Evolutionary conservation across 371 early-diverging fungal genomes (phyloP).

Genomic region (Mortierella sp.): DNA sequence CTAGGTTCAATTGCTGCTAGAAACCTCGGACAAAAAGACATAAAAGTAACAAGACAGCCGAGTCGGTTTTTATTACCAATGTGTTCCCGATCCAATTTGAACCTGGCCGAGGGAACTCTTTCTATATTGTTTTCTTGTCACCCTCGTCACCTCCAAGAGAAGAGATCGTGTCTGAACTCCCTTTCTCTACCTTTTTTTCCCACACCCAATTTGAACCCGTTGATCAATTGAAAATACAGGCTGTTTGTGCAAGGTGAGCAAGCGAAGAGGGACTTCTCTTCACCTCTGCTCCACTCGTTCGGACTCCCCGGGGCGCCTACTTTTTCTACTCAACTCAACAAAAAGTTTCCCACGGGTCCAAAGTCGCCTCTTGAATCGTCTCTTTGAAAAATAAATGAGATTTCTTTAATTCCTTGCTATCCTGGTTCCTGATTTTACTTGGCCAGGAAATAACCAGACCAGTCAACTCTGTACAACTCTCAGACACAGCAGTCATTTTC

Average conservation of each 20-base stretch:
- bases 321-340: not conserved
- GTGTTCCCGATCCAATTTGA: not conserved
- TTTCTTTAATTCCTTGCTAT: not conserved
- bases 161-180: not conserved
- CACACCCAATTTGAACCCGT: conserved; percentile 5
- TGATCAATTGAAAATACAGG: not conserved
- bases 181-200: not conserved
- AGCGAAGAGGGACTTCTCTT: not conserved
- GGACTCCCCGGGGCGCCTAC: not conserved
- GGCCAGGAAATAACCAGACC: not conserved
- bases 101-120: not conserved
- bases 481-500: not conserved
- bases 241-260: not conserved
- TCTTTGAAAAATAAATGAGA: not conserved
- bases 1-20: not conserved
- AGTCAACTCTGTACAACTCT: not conserved
- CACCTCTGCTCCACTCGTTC: not conserved
- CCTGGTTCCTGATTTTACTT: not conserved
- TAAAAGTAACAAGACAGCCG: not conserved
- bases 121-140: not conserved
- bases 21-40: not conserved
- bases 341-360: conserved; percentile 14
- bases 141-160: not conserved
- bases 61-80: not conserved
- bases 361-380: not conserved